A percentile compares a stretch with the other conserved stretches of the same genome.
These are phyloP conservation scores for Cornus suecica DNA, from an alignment of 148 eudicot genomes.

Conservation along the genomic window DNA sequence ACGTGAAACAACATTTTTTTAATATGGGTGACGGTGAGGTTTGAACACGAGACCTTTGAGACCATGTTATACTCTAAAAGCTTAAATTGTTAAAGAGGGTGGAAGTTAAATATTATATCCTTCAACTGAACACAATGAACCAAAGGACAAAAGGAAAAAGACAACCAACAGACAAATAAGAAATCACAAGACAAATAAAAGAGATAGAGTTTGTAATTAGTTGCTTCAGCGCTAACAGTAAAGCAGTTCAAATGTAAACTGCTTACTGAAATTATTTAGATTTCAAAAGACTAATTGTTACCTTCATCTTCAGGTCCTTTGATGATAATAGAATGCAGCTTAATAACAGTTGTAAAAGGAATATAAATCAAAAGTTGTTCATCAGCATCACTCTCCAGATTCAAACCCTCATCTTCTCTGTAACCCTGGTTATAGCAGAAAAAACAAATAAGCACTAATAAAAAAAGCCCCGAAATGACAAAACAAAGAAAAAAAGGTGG, in stretches of 20 bases:
- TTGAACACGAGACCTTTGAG: too few relatives aligned
- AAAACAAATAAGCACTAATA: neutral
- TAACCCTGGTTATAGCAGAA: slow-evolving; percentile 59
- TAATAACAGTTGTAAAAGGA: slow-evolving; percentile 82
- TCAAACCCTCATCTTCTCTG: slow-evolving; percentile 92
- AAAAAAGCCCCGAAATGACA: neutral
- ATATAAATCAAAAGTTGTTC: slow-evolving; percentile 90
- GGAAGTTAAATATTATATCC: too few relatives aligned
- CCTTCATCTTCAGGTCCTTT: slow-evolving; percentile 95
- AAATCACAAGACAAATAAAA: too few relatives aligned
- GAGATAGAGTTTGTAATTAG: neutral
- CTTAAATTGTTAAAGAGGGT: too few relatives aligned
- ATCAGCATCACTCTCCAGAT: slow-evolving; percentile 93
- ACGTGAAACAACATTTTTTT: too few relatives aligned
- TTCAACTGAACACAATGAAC: too few relatives aligned
- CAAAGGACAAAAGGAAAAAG: too few relatives aligned
- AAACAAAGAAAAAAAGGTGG: neutral
- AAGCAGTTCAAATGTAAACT: neutral
- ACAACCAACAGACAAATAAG: too few relatives aligned
- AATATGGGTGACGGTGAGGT: too few relatives aligned
- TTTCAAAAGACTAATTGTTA: slow-evolving; percentile 12
- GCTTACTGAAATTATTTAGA: neutral
- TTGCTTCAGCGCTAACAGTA: neutral
- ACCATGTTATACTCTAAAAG: too few relatives aligned
- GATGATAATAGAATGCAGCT: slow-evolving; percentile 73